These are phyloP conservation scores for Rhododendron griersonianum DNA, from an alignment of 148 eudicot genomes.

Conservation along the genomic window DNA sequence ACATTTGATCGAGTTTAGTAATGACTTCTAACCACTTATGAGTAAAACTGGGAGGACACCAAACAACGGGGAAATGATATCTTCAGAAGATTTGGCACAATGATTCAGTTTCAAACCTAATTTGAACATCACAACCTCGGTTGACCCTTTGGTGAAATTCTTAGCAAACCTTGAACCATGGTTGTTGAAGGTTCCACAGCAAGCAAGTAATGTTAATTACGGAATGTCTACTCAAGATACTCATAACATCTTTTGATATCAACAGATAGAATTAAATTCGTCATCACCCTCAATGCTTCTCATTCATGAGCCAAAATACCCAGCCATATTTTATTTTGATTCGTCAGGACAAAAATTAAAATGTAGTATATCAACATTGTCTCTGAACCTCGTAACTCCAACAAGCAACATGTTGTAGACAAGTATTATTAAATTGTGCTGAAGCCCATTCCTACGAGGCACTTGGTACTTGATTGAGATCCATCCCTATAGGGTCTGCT, in stretches of 20 bases:
- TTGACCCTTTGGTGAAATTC: too few relatives aligned
- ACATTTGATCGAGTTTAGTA: neutral
- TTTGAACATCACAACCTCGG: too few relatives aligned
- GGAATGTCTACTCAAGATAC: neutral
- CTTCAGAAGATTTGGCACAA: neutral
- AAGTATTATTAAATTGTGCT: neutral
- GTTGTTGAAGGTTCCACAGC: neutral
- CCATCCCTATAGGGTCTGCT: neutral
- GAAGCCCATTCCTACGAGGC: neutral
- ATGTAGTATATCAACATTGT: neutral
- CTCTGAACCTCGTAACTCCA: neutral
- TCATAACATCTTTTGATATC: neutral
- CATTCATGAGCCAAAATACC: neutral
- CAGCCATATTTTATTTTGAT: too few relatives aligned
- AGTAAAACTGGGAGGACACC: neutral
- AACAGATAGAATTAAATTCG: neutral
- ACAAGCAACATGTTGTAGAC: neutral
- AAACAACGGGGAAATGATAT: neutral
- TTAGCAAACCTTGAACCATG: too few relatives aligned
- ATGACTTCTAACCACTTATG: neutral
- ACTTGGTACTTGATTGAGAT: neutral
- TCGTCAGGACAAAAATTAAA: neutral
- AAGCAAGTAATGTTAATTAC: neutral
- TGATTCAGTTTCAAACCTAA: neutral
- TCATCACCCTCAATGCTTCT: neutral